These are phyloP conservation scores for Erythrobasidium hasegawianum DNA, from an alignment of 1,284 basidiomycete species.

Conservation along the genomic window DNA sequence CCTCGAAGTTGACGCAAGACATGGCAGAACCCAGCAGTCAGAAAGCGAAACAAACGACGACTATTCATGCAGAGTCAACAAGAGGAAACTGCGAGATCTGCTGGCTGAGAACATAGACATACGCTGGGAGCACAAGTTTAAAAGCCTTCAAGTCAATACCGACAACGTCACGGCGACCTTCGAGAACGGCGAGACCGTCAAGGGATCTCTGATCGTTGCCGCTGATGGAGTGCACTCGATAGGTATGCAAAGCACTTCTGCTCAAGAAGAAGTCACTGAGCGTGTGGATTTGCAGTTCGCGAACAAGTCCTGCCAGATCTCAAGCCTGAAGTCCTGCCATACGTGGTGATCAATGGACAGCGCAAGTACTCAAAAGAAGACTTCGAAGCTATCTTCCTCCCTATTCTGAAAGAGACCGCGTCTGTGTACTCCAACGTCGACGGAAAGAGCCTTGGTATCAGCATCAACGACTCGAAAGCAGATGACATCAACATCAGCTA, in stretches of 20 bases:
- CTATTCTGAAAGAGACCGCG: not conserved
- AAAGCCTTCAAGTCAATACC: not conserved
- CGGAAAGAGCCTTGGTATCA: not conserved
- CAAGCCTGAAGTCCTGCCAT: slow-evolving; percentile 28
- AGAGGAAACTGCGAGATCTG: slow-evolving; percentile 18
- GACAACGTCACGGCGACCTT: not conserved
- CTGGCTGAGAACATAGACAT: slow-evolving; percentile 16
- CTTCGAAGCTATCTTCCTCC: not conserved
- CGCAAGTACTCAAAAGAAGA: slow-evolving; percentile 5
- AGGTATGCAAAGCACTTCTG: not conserved
- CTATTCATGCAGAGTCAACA: slow-evolving; percentile 9
- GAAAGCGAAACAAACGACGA: not conserved
- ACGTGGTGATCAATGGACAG: slow-evolving; percentile 29
- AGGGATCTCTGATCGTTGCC: not conserved
- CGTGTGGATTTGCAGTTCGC: not conserved
- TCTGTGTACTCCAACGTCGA: not conserved
- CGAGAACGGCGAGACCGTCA: not conserved
- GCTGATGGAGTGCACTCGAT: slow-evolving; percentile 32
- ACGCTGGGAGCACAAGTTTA: slow-evolving; percentile 14
- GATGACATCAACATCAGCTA: slow-evolving; percentile 10
- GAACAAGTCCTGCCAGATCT: slow-evolving; percentile 7
- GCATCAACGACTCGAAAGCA: slow-evolving; percentile 19
- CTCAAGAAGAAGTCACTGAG: not conserved
- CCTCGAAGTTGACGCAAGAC: slow-evolving; percentile 1
- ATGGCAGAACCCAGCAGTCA: not conserved